Evolutionary conservation across 2,329 filamentous ascomycete species (phyloP), one percentile per base, ranked within the genome.

Genomic region (Colletotrichum sp.): DNA sequence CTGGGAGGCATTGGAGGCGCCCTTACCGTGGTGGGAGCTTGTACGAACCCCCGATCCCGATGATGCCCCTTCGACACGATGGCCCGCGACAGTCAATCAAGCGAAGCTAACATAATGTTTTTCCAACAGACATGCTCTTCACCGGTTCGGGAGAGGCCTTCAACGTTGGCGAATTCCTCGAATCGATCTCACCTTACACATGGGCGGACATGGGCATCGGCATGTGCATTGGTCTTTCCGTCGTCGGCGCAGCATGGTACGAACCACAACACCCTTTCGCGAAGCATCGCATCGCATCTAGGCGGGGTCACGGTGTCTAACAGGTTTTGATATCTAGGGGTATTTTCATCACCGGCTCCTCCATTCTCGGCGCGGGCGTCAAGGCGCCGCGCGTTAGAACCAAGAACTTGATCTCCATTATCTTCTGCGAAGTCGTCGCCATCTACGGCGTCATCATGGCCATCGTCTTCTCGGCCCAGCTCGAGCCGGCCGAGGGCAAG

Each of bases 401-500:
- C 78, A 99, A 99, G 93, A 99, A 99, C 90, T 88, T 99, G 83
- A 99, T 99, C 85, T 99, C 96, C 82, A 99, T 99, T 86, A 99
- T 99, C 88, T 99, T 99, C 89, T 99, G 97, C 89, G 97, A 99
- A 88, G 97, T 99, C 83, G 97, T 99, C 82, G 97, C 97, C 86
- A 99, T 99, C 86, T 99, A 99, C 90, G 98, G 98, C 82, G 96
- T 99, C 87, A 99, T 99, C 88, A 99, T 99, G 96, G 94, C 96
- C 81, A 99, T 99, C 84, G 95, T 99, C 82, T 99, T 99, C 89
- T 98, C 96, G 60, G 91, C 96, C 77, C 98, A 98, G 86, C 88
- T 99, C 81, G 90, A 91, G 80, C 85, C 90, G 72, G 90, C 97
- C 34, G 83, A 89, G 59, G 90, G 90, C 72, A 91, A 93, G 52